These are phyloP conservation scores for Globisporangium yorkense DNA, from an alignment of 352 stramenopile species.

Conservation along the genomic window DNA sequence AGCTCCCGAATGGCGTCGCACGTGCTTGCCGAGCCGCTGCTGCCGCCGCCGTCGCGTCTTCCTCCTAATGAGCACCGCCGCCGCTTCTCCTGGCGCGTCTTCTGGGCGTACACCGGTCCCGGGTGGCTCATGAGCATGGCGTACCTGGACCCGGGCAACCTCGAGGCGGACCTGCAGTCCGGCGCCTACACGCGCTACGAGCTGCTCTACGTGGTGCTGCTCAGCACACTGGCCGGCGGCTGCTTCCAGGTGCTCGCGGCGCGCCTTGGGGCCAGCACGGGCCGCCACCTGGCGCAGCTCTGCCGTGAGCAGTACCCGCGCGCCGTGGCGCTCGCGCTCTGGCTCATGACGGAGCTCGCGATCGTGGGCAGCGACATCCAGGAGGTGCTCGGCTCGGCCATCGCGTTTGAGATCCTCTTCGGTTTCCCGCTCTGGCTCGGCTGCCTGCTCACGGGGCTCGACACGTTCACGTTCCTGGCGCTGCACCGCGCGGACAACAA, in stretches of 20 bases:
- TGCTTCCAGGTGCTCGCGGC: conserved; percentile 92
- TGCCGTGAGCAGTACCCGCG: conserved; percentile 78
- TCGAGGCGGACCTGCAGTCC: conserved; percentile 94
- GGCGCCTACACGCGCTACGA: conserved; percentile 87
- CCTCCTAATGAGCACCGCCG: background rate
- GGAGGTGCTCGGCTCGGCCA: conserved; percentile 89
- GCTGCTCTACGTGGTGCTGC: conserved; percentile 88
- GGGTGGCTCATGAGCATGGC: conserved; percentile 93
- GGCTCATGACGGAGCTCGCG: conserved; percentile 92
- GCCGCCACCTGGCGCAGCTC: conserved; percentile 88
- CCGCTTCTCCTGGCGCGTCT: conserved; percentile 33
- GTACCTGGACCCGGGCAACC: conserved; percentile 95
- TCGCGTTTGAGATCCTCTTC: conserved; percentile 90
- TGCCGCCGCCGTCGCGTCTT: background rate
- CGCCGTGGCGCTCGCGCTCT: conserved; percentile 72
- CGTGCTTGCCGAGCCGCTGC: background rate
- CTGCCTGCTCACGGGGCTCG: conserved; percentile 82
- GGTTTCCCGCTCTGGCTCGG: conserved; percentile 87
- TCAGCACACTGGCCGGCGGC: conserved; percentile 85
- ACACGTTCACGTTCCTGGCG: conserved; percentile 93
- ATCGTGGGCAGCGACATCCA: conserved; percentile 90
- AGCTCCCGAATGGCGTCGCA: background rate
- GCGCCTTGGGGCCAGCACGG: conserved; percentile 89
- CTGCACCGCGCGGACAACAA: conserved; percentile 83
- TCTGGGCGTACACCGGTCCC: conserved; percentile 80